phyloP scores from a whole-genome alignment of 176 grass and related monocot genomes.

The Elymus sibiricus region DNA sequence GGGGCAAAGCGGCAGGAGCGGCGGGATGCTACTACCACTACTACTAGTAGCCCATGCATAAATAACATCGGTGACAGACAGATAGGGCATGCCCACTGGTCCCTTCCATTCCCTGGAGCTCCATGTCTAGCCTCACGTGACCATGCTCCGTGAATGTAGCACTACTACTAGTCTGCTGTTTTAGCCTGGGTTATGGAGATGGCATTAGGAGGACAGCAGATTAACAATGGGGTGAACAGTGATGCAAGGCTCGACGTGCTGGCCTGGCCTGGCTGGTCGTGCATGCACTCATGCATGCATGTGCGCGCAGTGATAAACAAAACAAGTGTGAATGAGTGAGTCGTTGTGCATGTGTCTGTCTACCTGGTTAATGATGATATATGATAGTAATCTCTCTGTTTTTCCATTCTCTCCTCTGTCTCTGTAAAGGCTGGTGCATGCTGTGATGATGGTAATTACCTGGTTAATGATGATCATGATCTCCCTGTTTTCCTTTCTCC shows the following conservation, averaged over 20 bases:
- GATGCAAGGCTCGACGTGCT: background rate
- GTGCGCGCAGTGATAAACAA: background rate
- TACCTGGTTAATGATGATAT: background rate
- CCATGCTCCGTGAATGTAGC: too few relatives aligned
- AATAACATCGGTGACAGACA: slow-evolving; percentile 27
- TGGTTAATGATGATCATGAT: background rate
- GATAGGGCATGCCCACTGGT: slow-evolving; percentile 1
- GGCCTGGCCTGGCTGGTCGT: background rate
- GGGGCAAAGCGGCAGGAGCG: background rate
- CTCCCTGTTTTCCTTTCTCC: too few relatives aligned
- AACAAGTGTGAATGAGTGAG: background rate
- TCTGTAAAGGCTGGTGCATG: background rate
- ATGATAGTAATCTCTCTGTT: background rate
- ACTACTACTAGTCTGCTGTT: background rate
- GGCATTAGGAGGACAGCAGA: background rate
- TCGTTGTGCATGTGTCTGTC: background rate
- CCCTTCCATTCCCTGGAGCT: background rate
- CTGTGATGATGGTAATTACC: background rate
- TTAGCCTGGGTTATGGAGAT: background rate
- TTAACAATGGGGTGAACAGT: background rate
- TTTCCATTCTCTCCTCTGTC: background rate
- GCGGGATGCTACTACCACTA: background rate
- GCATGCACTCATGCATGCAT: background rate
- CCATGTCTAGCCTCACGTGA: too few relatives aligned
- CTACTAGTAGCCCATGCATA: background rate